Percentiles rank a stretch among this genome's conserved stretches.
These are phyloP conservation scores for Fusarium heterosporum DNA, from an alignment of 2,329 filamentous ascomycete species.

Conservation along the genomic window DNA sequence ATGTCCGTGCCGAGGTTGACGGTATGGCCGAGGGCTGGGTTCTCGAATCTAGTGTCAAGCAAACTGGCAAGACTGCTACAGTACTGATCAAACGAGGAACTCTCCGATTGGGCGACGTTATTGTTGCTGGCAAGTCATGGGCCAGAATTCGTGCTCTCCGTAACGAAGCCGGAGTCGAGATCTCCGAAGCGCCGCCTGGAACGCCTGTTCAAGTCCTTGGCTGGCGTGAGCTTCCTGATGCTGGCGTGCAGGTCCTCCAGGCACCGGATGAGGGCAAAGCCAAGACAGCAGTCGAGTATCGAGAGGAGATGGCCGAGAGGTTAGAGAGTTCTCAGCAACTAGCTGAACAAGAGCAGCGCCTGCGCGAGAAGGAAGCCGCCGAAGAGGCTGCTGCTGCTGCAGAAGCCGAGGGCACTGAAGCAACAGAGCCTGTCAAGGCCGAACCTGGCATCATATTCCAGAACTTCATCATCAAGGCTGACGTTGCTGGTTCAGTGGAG, in stretches of 20 bases:
- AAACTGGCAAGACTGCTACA: constrained; percentile 85
- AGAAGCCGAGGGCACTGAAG: constrained; percentile 53
- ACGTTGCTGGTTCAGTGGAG: constrained; percentile 94
- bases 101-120: constrained; percentile 79
- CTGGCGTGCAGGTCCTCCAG: constrained; percentile 89
- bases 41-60: constrained; percentile 89
- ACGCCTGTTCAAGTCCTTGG: constrained; percentile 93
- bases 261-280: constrained; percentile 82
- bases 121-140: constrained; percentile 91
- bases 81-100: constrained; percentile 91
- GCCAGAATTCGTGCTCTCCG: constrained; percentile 84
- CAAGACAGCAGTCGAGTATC: constrained; percentile 80
- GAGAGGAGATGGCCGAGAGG: constrained; percentile 77
- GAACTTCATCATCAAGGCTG: constrained; percentile 89
- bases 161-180: constrained; percentile 82
- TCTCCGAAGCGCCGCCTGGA: constrained; percentile 83
- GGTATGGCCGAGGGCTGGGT: constrained; percentile 92
- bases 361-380: constrained; percentile 64
- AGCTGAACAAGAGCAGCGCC: constrained; percentile 75
- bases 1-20: constrained; percentile 83
- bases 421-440: constrained; percentile 53
- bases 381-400: constrained; percentile 53
- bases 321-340: constrained; percentile 83
- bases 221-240: constrained; percentile 86
- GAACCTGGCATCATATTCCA: constrained; percentile 65